phyloP scores from a whole-genome alignment of 768 basidiomycete species.

The Rhizopogon vinicolor region DNA sequence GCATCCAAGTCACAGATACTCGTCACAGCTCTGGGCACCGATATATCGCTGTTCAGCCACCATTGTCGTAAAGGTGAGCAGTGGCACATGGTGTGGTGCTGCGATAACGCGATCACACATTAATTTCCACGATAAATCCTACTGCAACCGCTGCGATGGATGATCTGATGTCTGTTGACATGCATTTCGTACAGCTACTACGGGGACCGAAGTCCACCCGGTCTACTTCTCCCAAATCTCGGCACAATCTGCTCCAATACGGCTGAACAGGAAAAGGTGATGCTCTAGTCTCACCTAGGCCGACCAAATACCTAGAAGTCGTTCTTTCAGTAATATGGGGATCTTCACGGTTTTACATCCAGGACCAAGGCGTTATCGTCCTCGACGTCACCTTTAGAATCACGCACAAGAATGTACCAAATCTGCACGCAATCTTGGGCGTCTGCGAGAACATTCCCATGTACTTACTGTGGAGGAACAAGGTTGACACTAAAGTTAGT shows the following conservation, averaged over 20 bases:
- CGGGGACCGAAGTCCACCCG: conserved; percentile 94
- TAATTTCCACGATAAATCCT: conserved; percentile 34
- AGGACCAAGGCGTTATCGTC: conserved; percentile 99
- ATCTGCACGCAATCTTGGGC: conserved; percentile 99
- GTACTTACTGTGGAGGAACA: conserved; percentile 93
- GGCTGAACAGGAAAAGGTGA: too few species aligned
- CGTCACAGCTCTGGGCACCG: too few species aligned
- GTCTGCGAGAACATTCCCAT: conserved; percentile 99
- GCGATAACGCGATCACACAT: conserved; percentile 41
- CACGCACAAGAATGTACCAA: conserved; percentile 99
- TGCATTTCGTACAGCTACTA: conserved; percentile 52
- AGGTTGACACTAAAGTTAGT: conserved; percentile 98
- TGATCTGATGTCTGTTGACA: conserved; percentile 4
- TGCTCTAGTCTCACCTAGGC: too few species aligned
- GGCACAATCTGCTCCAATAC: conserved; percentile 89
- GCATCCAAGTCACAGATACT: too few species aligned
- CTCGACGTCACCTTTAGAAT: conserved; percentile 99
- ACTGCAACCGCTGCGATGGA: too few species aligned
- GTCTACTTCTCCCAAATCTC: conserved; percentile 83
- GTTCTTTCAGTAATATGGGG: conserved; percentile 60
- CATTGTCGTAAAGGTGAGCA: conserved; percentile 65
- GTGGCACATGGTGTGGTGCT: conserved; percentile 21
- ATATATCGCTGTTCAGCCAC: too few species aligned
- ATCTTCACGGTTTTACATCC: conserved; percentile 94
- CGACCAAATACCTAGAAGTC: conserved; percentile 61